Evolutionary conservation across 495 filamentous ascomycete genomes (phyloP), one percentile per base, ranked within the genome.

Genomic region (Jackrogersella multiformis): DNA sequence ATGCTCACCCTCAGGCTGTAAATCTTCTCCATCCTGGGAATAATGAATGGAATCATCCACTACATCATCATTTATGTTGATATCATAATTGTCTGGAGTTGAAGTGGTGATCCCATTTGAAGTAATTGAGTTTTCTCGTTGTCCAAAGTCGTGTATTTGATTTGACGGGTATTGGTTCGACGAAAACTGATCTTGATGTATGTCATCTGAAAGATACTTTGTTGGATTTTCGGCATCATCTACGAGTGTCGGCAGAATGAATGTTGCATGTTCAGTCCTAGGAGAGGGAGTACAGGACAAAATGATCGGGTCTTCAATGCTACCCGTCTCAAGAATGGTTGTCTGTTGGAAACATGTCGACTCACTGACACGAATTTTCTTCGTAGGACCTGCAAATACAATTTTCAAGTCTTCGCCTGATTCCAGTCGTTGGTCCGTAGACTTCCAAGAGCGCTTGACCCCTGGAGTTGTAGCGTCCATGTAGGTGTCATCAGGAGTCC

Each of bases 361-460:
- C 13, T 8, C 8, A 15, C 16, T 23, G 1, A 21, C 10, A 13
- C 53, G 34, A 4, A 10, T 8, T 26, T 26, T 64, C 35, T 57
- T 64, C 12, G 20, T 1, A 16, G 44, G 18, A 13, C 16, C 12
- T 9, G 24, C 26, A 15, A 5, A 4, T 57, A 12, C 1, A 12
- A 20, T 7, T 13, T 23, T 49, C 18, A 36, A 32, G 8, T 23
- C 18, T 18, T 56, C 18, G 52, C 12, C 8, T n/a, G 7, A 32
- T 28, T 21, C 45, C 13, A 13, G 2, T 32, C 41, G 18, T n/a
- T 39, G 20, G 12, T 26, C 1, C 10, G 24, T 30, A n/a, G 20
- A 5, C 12, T 64, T 34, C 61, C 52, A 64, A 18, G 61, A 24
- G 15, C 53, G 61, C 44, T 64, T 64, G 44, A 30, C 9, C 10